Conservation (phyloP, 768 basidiomycete species). For the Pleurotus platypus region DNA sequence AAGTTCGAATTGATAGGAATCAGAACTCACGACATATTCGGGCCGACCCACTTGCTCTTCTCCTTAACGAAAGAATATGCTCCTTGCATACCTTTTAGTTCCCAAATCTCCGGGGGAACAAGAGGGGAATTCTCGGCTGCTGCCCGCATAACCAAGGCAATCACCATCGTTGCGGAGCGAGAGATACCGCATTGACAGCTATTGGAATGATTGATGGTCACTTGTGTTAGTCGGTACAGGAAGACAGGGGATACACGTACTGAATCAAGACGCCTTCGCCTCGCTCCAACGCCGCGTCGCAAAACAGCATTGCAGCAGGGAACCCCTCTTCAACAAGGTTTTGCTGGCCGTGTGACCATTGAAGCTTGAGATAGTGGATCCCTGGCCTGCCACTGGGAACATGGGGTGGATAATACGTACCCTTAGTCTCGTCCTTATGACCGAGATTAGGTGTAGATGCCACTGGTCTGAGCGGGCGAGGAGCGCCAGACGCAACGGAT, state of each 20-base stretch:
- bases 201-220: slow-evolving; percentile 17
- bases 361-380: slow-evolving; percentile 85
- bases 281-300: slow-evolving; percentile 71
- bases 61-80: slow-evolving; percentile 88
- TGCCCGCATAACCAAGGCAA: slow-evolving; percentile 93
- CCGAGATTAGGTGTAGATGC: slow-evolving; percentile 67
- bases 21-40: slow-evolving; percentile 87
- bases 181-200: slow-evolving; percentile 96
- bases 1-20: slow-evolving; percentile 1
- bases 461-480: slow-evolving; percentile 53
- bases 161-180: slow-evolving; percentile 84
- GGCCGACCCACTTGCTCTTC: slow-evolving; percentile 84
- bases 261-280: slow-evolving; percentile 82
- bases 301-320: slow-evolving; percentile 74
- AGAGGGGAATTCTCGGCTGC: slow-evolving; percentile 63
- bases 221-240: slow-evolving; percentile 13
- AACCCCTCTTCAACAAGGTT: slow-evolving; percentile 82
- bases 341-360: slow-evolving; percentile 93
- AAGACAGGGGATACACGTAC: slow-evolving; percentile 42
- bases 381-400: slow-evolving; percentile 65
- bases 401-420: slow-evolving; percentile 68
- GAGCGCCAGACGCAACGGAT: slow-evolving; percentile 22
- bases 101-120: slow-evolving; percentile 74
- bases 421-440: slow-evolving; percentile 28
- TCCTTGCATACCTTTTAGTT: slow-evolving; percentile 83